A percentile compares a stretch with the other conserved stretches of the same genome.
phyloP scores from a whole-genome alignment of 805 yeast species.

The Lipomyces yamadae region DNA sequence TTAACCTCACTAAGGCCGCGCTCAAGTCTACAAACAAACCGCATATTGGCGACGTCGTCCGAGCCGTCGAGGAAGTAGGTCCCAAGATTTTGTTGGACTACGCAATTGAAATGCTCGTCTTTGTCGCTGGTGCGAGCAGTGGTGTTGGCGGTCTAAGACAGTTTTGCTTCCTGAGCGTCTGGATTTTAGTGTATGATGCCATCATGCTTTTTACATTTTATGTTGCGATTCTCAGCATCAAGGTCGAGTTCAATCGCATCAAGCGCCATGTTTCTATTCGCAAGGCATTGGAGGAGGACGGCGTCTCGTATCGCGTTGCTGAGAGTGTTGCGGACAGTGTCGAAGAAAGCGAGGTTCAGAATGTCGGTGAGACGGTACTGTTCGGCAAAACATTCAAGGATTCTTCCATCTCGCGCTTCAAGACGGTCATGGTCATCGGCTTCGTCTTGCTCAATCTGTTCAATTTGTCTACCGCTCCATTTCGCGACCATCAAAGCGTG shows the following conservation, averaged over 20 bases:
- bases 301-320: constrained; percentile 76
- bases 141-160: constrained; percentile 73
- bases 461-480: constrained; percentile 47
- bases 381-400: constrained; percentile 29
- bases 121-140: constrained; percentile 60
- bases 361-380: constrained; percentile 26
- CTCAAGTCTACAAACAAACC: constrained; percentile 44
- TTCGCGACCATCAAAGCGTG: constrained; percentile 33
- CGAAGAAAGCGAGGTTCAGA: constrained; percentile 30
- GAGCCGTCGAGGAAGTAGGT: constrained; percentile 53
- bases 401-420: constrained; percentile 40
- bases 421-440: constrained; percentile 43
- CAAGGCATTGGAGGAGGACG: constrained; percentile 89
- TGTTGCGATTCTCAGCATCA: constrained; percentile 80
- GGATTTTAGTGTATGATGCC: constrained; percentile 72
- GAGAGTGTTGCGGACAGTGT: constrained; percentile 60
- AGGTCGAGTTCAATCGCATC: constrained; percentile 85
- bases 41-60: constrained; percentile 34
- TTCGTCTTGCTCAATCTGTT: constrained; percentile 47
- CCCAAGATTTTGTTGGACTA: constrained; percentile 73
- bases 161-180: constrained; percentile 76
- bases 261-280: constrained; percentile 79
- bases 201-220: constrained; percentile 78
- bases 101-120: constrained; percentile 69
- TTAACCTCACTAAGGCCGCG: constrained; percentile 61